A percentile compares a stretch with the other conserved stretches of the same genome.
phyloP scores from a whole-genome alignment of 331 rosid genomes.

The Saraca asoca region DNA sequence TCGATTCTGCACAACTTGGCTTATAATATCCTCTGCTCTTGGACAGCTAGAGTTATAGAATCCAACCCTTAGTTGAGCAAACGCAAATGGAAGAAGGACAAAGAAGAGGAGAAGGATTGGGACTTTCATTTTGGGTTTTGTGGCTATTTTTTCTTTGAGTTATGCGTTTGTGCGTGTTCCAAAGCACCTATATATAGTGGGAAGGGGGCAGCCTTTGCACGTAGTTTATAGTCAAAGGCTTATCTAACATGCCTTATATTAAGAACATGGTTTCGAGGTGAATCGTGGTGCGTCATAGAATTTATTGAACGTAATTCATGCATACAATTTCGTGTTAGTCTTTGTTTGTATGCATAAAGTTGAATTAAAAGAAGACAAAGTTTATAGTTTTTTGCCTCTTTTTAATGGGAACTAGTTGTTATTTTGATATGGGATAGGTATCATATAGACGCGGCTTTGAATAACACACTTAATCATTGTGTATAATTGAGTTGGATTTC shows the following conservation, averaged over 20 bases:
- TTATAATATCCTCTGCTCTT: conserved; percentile 43
- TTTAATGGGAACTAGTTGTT: conserved; percentile 8
- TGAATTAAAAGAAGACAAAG: background rate
- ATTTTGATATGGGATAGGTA: background rate
- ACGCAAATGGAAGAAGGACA: conserved; percentile 33
- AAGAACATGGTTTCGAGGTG: background rate
- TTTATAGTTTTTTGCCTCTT: background rate
- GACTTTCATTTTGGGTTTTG: conserved; percentile 25
- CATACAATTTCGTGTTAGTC: background rate
- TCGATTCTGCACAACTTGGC: conserved; percentile 35
- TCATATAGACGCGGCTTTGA: conserved; percentile 26
- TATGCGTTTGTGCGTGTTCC: background rate
- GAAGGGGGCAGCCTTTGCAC: background rate
- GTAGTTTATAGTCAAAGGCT: conserved; percentile 2
- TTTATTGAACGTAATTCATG: background rate
- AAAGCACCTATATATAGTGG: background rate
- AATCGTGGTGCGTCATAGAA: background rate
- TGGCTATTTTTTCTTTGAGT: background rate
- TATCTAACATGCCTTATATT: background rate
- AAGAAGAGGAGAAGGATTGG: background rate
- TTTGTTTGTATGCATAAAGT: conserved; percentile 9
- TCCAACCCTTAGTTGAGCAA: conserved; percentile 41
- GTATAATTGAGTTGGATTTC: background rate
- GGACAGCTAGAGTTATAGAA: conserved; percentile 47
- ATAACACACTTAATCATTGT: background rate